Evolutionary conservation across 1,139 yeast genomes (phyloP), one percentile per base, ranked within the genome.

Genomic region (Arxiozyma bovina): DNA sequence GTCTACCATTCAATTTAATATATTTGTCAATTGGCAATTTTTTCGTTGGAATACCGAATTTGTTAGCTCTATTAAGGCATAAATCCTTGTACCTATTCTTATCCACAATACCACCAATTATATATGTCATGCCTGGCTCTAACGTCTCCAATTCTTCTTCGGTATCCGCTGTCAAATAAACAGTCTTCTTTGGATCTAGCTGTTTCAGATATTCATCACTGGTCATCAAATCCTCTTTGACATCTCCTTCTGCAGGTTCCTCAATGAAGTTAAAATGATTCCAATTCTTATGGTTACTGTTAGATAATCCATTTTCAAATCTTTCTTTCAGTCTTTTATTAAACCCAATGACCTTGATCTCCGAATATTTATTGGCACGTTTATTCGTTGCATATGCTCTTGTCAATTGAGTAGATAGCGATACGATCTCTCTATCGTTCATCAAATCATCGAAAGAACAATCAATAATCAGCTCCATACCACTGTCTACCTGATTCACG

Each of bases 51-150:
- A 93, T 76, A 0, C 90, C 90, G 62, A 87, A 73, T 57, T 76
- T 73, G 60, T 82, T 77, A 0, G 99, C 99, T 69, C 91, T 93
- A 60, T 86, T 78, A 55, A 81, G 77, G 70, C 99, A 93, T 51
- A 93, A 72, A 58, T 77, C 76, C 70, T 91, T 91, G 74, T 93
- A 87, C 61, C 98, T 79, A 60, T 95, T 95, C 70, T 91, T 93
- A 70, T 93, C 99, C 9, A 93, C 98, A 54, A 93, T 91, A 0
- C 99, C 99, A 11, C 99, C 99, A 53, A 93, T 83, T 50, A 91
- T 80, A 63, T 93, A 93, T 0, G 94, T 86, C 68, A 78, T 77
- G 5, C 83, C 85, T 4, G 83, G 80, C 57, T 85, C 83, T 51
- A 93, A 73, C 12, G 72, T 75, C 21, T 78, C 80, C 42, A 86